Base-by-base conservation (phyloP, 2,329 filamentous ascomycete species). In the Keithomyces neogunnii region DNA sequence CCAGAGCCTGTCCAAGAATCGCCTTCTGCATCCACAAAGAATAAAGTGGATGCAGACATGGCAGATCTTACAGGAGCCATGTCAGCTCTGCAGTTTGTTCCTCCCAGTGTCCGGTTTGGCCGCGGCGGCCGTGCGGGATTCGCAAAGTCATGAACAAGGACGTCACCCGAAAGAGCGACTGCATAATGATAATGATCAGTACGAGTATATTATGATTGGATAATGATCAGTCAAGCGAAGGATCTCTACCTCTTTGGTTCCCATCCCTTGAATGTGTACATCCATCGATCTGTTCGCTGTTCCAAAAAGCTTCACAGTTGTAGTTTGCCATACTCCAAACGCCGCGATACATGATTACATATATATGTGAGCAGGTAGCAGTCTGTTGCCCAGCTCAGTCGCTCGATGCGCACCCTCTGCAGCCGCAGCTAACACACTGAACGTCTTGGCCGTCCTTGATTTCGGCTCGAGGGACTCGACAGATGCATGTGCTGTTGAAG, bases 401-500 rank as follows among this genome's bases (percentile, higher is more conserved):
- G 63, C 82, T 87, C 45, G 90, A 95, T 13, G 88, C 81, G 68
- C 92, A 97, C 1, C 92, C 92, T 63, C 88, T 78, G 68, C 93
- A 99, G 7, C 93, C 93, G 69, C 93, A 99, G 70, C 82, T 96
- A 48, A 97, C 89, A 65, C 93, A 99, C 69, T 97, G 86, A 38
- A 88, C 86, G 19, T 54, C 52, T 66, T 93, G 87, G 42, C 89
- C 85, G 62, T 95, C 90, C 69, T 96, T 96, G 64, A 99, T 72
- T 67, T 95, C 82, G 33, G 89, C 85, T 65, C 87, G 86, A 1
- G 93, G 93, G 48, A 99, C 92, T 48, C 93, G 88, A 69, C 93
- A 99, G 63, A 99, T 93, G 67, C 93, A 99, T 1, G 92, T 99
- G 57, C 89, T 88, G 69, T 92, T 93, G 75, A 97, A 99, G 70